Percentiles rank a stretch among this genome's conserved stretches.
phyloP scores from a whole-genome alignment of 495 filamentous ascomycete species.

The Tuber brumale region DNA sequence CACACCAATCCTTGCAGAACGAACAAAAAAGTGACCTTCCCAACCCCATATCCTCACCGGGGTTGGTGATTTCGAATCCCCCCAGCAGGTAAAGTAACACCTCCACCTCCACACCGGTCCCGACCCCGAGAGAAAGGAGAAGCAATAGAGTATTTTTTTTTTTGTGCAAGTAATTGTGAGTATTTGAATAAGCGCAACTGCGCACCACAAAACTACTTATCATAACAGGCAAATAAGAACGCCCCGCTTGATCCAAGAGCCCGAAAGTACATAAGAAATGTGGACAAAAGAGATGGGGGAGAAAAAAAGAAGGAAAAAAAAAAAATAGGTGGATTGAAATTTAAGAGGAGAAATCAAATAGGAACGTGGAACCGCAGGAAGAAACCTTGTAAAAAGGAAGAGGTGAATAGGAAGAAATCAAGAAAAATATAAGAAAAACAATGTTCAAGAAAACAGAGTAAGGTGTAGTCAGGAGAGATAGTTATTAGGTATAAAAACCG shows the following conservation, averaged over 20 bases:
- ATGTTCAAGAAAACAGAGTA: conserved; percentile 34
- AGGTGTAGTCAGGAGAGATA: conserved; percentile 8
- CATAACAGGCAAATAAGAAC: conserved; percentile 37
- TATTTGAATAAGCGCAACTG: neutral
- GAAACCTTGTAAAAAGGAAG: conserved; percentile 6
- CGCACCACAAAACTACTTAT: neutral
- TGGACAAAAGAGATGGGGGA: neutral
- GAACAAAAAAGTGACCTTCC: neutral
- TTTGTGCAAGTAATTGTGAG: conserved; percentile 4
- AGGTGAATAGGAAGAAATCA: conserved; percentile 7
- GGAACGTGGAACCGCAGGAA: neutral
- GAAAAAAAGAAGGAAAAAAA: conserved; percentile 6
- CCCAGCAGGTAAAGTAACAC: neutral
- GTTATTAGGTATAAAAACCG: conserved; percentile 18
- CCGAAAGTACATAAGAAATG: conserved; percentile 18
- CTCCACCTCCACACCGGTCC: neutral
- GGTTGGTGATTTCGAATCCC: neutral
- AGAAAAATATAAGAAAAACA: conserved; percentile 31
- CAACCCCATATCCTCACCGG: neutral
- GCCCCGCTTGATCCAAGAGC: conserved; percentile 40
- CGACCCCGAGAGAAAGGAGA: neutral
- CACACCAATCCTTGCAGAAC: neutral
- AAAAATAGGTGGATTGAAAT: conserved; percentile 16
- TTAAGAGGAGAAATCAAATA: conserved; percentile 15
- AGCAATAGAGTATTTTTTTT: neutral